Evolutionary conservation across 148 eudicot species (phyloP).

Genomic region (Euryodendron excelsum): DNA sequence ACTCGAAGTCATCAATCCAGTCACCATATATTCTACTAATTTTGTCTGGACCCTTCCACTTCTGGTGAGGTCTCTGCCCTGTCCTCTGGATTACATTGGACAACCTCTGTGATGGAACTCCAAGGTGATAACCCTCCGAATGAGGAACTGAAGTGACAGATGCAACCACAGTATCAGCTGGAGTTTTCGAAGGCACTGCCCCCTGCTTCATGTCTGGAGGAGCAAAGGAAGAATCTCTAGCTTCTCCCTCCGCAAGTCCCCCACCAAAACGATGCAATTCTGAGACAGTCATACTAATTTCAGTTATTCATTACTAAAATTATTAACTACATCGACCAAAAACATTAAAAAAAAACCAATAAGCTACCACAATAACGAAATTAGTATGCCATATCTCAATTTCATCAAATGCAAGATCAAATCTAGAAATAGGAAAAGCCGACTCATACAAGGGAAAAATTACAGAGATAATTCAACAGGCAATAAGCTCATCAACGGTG

Average conservation of each 20-base stretch:
- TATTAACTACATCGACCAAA: not conserved
- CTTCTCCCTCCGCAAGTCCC: conserved; percentile 34
- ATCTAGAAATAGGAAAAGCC: not conserved
- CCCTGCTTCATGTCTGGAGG: conserved; percentile 39
- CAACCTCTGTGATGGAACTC: conserved; percentile 58
- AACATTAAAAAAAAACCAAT: not conserved
- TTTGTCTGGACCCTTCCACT: conserved; percentile 95
- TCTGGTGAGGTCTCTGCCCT: conserved; percentile 55
- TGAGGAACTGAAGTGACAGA: conserved; percentile 29
- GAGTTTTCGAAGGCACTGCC: conserved; percentile 21
- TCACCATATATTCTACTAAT: conserved; percentile 92
- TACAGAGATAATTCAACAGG: not conserved
- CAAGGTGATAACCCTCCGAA: conserved; percentile 34
- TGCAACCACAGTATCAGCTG: conserved; percentile 26
- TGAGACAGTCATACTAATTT: conserved; percentile 14
- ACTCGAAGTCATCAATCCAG: conserved; percentile 82
- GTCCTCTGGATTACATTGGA: conserved; percentile 41
- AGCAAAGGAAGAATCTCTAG: conserved; percentile 22
- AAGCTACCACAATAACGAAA: not conserved
- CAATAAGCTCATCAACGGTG: not conserved
- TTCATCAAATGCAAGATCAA: not conserved
- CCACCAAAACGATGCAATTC: conserved; percentile 48
- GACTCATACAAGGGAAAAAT: not conserved
- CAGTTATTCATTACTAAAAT: not conserved
- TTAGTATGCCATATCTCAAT: not conserved